phyloP scores from a whole-genome alignment of 345 rosid genomes.

The Hibiscus syriacus region DNA sequence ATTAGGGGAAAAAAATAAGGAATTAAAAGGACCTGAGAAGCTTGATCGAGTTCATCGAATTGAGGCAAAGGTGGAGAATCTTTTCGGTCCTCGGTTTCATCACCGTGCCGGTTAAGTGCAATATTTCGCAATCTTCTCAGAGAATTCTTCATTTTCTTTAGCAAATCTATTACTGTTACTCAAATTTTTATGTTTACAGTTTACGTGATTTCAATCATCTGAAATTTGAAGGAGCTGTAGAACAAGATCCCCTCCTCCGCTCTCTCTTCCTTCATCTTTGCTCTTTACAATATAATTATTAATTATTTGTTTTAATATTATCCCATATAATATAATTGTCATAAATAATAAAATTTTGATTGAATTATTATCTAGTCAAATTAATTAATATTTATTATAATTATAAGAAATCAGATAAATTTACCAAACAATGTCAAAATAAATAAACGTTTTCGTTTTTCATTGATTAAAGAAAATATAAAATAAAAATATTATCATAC shows the following conservation, averaged over 20 bases:
- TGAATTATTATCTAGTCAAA: neutral
- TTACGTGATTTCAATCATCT: neutral
- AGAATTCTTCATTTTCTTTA: slow-evolving; percentile 52
- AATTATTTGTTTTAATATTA: neutral
- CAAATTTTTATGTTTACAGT: neutral
- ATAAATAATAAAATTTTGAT: neutral
- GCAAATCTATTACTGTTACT: neutral
- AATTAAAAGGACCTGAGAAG: slow-evolving; percentile 47
- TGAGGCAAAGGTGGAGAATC: slow-evolving; percentile 43
- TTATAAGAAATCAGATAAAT: no score
- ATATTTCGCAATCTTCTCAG: slow-evolving; percentile 58
- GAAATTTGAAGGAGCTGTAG: neutral
- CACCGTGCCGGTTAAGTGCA: slow-evolving; percentile 45
- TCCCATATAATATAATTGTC: neutral
- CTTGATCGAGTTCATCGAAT: slow-evolving; percentile 63
- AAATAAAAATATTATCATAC: no score
- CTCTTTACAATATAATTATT: neutral
- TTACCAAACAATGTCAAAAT: no score
- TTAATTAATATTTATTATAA: neutral
- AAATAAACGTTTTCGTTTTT: no score
- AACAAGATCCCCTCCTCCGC: neutral
- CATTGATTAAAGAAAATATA: no score
- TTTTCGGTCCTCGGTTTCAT: slow-evolving; percentile 29
- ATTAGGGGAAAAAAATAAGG: neutral
- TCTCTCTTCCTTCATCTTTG: neutral